These are phyloP conservation scores for Vitis hybrid DNA, from an alignment of 177 flowering plant species.

Conservation along the genomic window DNA sequence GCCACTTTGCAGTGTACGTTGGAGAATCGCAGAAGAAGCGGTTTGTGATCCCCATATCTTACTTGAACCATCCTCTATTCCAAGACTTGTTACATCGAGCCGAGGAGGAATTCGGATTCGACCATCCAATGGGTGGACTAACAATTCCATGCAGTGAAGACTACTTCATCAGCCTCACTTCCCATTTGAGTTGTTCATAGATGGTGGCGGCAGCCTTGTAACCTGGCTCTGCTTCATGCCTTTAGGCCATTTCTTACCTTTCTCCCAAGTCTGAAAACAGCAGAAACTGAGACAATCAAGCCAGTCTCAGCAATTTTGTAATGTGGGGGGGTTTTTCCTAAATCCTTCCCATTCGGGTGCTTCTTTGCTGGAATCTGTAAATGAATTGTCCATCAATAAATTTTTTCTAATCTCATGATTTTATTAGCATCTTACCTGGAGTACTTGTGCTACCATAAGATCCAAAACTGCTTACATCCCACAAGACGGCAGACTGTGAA, in stretches of 20 bases:
- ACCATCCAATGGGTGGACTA: slow-evolving; percentile 22
- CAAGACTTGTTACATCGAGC: slow-evolving; percentile 8
- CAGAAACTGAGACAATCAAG: neutral
- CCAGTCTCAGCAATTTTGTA: slow-evolving; percentile 1
- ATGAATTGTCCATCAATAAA: too few species aligned
- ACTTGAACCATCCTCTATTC: slow-evolving; percentile 13
- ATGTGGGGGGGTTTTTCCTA: neutral
- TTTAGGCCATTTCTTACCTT: neutral
- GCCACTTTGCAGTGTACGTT: slow-evolving; percentile 14
- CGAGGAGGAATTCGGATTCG: slow-evolving; percentile 20
- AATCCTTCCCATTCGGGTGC: neutral
- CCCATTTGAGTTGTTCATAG: too few species aligned
- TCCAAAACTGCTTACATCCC: too few species aligned
- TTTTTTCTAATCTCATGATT: too few species aligned
- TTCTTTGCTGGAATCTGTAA: too few species aligned
- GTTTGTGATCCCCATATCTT: slow-evolving; percentile 15
- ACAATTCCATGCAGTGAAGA: slow-evolving; percentile 19
- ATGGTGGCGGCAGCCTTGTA: neutral
- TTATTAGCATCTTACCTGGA: too few species aligned
- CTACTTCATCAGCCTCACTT: too few species aligned
- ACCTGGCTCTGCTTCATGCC: neutral
- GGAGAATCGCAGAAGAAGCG: slow-evolving; percentile 4
- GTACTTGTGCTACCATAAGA: too few species aligned
- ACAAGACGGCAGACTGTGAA: too few species aligned
- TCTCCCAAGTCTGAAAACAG: neutral